These are phyloP conservation scores for Mercurialis annua DNA, from an alignment of 345 rosid genomes.

Conservation along the genomic window DNA sequence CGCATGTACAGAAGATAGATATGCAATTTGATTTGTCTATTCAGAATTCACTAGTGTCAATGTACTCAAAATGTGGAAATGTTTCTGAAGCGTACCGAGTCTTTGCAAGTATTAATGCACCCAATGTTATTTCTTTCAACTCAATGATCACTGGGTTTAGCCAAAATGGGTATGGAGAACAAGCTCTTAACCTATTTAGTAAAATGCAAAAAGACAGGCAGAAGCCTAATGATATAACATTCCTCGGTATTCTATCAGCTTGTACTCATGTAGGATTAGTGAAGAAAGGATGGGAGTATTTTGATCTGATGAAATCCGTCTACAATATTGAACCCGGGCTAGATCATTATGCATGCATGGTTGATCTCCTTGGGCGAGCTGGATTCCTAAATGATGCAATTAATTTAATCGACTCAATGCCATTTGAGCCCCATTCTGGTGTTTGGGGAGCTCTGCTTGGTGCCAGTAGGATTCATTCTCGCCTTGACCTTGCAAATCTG, in stretches of 20 bases:
- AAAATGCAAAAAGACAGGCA: conserved; percentile 39
- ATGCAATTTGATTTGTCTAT: conserved; percentile 45
- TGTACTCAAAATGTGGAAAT: conserved; percentile 82
- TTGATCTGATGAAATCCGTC: conserved; percentile 51
- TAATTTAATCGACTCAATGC: conserved; percentile 47
- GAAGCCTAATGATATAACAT: conserved; percentile 64
- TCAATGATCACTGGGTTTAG: conserved; percentile 73
- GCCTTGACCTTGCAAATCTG: conserved; percentile 60
- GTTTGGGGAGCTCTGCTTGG: conserved; percentile 86
- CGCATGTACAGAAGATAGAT: conserved; percentile 43
- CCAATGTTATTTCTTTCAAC: conserved; percentile 62
- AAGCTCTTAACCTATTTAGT: conserved; percentile 50
- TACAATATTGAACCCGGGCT: conserved; percentile 53
- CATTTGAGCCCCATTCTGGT: conserved; percentile 57
- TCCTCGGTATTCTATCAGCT: conserved; percentile 69
- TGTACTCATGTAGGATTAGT: conserved; percentile 73
- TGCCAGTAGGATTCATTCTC: conserved; percentile 50
- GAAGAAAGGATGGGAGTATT: conserved; percentile 52
- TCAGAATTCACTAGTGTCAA: conserved; percentile 58
- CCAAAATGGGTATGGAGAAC: conserved; percentile 57
- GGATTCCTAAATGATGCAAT: conserved; percentile 65
- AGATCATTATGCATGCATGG: conserved; percentile 76
- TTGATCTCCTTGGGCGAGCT: conserved; percentile 78
- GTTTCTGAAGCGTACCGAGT: conserved; percentile 50
- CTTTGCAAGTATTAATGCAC: conserved; percentile 41